Evolutionary conservation across 169 alveolate genomes (phyloP).

Genomic region (Plasmodium gallinaceum): DNA sequence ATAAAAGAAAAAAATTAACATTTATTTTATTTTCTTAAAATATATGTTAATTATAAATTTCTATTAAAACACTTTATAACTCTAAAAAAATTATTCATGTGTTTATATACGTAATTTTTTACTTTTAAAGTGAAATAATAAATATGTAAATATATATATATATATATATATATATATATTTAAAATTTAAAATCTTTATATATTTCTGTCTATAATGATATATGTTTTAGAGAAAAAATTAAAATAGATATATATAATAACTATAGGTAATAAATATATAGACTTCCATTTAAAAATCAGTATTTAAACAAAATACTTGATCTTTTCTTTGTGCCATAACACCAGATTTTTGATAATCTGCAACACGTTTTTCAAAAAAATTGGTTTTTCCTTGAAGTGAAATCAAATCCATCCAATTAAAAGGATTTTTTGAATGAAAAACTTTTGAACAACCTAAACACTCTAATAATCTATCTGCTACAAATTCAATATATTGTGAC

Average conservation of each 20-base stretch:
- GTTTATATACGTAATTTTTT: background rate
- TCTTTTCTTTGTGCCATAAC: constrained; percentile 91
- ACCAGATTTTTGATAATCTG: constrained; percentile 98
- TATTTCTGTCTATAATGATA: no score
- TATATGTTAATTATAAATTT: background rate
- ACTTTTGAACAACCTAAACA: constrained; percentile 95
- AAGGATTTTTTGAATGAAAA: constrained; percentile 95
- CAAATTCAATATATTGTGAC: constrained; percentile 97
- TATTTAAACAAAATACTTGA: constrained; percentile 82
- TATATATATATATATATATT: background rate
- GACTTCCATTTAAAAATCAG: constrained; percentile 76
- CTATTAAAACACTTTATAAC: background rate
- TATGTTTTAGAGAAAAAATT: background rate
- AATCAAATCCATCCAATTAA: constrained; percentile 99
- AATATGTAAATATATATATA: background rate
- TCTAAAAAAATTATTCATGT: background rate
- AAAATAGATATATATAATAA: background rate
- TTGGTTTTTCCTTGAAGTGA: constrained; percentile 99
- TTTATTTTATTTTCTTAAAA: background rate
- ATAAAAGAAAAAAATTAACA: background rate
- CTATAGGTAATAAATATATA: background rate
- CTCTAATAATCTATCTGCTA: constrained; percentile 97
- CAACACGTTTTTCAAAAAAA: constrained; percentile 98
- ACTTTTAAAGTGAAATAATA: background rate
- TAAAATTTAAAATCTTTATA: background rate